A percentile compares a stretch with the other conserved stretches of the same genome.
These are phyloP conservation scores for Millerozyma miso DNA, from an alignment of 805 yeast genomes.

Conservation along the genomic window DNA sequence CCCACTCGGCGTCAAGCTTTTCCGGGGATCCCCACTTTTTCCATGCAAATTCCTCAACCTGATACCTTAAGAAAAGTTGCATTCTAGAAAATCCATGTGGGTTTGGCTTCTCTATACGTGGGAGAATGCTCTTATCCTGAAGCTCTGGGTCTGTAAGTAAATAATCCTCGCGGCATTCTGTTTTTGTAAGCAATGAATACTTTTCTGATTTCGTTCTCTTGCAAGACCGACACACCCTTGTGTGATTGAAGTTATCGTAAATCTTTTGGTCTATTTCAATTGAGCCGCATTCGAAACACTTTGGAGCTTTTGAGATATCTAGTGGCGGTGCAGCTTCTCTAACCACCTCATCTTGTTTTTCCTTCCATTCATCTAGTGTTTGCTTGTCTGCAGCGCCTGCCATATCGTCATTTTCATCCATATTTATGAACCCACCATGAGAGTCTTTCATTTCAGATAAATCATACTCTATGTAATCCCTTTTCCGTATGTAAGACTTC, in stretches of 20 bases:
- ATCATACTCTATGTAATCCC: slow-evolving; percentile 80
- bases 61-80: slow-evolving; percentile 87
- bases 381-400: slow-evolving; percentile 16
- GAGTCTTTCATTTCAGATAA: slow-evolving; percentile 86
- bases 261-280: slow-evolving; percentile 76
- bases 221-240: slow-evolving; percentile 77
- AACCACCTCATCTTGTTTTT: slow-evolving; percentile 30
- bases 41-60: slow-evolving; percentile 89
- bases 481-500: slow-evolving; percentile 42
- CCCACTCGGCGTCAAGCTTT: slow-evolving; percentile 89
- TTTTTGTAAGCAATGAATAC: slow-evolving; percentile 85
- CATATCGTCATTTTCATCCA: slow-evolving; percentile 16
- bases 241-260: slow-evolving; percentile 59
- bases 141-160: slow-evolving; percentile 91
- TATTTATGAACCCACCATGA: slow-evolving; percentile 74
- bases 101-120: slow-evolving; percentile 82
- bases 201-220: slow-evolving; percentile 74
- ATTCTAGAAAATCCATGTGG: slow-evolving; percentile 92
- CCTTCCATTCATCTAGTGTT: slow-evolving; percentile 45
- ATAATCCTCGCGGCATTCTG: slow-evolving; percentile 92
- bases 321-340: slow-evolving; percentile 67
- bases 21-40: slow-evolving; percentile 94
- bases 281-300: slow-evolving; percentile 78
- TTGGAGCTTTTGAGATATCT: slow-evolving; percentile 70
- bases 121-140: slow-evolving; percentile 61